Evolutionary conservation across 2,329 filamentous ascomycete species (phyloP), one percentile per base, ranked within the genome.

Genomic region (Juglanconis sp.): DNA sequence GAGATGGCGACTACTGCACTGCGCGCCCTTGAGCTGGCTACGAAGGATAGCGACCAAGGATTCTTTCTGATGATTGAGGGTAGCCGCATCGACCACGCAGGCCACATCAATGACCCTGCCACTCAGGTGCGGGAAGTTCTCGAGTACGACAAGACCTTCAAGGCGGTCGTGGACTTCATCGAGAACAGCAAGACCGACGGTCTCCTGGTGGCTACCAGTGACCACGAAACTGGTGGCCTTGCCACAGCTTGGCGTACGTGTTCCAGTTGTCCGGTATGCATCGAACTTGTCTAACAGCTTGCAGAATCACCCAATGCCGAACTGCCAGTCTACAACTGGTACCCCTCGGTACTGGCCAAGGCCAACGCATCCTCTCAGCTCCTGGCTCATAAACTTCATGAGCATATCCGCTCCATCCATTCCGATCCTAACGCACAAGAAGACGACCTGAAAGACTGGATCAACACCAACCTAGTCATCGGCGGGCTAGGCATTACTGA

Each of bases 11-110:
- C 83, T 66, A 91, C 91, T 15, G 94, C 95, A 1, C 79, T 99
- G 63, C 85, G 82, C 13, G 87, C 91, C 1, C 83, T 99, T 31
- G 89, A 89, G 64, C 86, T 87, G 61, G 95, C 93, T 0, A 97
- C 95, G 0, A 81, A 85, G 69, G 81, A 93, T 70, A 92, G 85
- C 64, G 92, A 98, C 47, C 87, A 96, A 74, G 95, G 95, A 4
- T 99, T 98, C 80, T 99, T 99, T 76, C 80, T 99, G 68, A 96
- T 99, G 94, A 96, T 99, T 63, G 95, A 99, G 75, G 95, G 93
- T 4, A 96, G 91, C 68, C 84, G 95, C 47, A 98, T 99, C 68
- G 95, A 99, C 70, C 95, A 99, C 72, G 94, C 95, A 4, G 95
- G 92, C 6, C 91, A 95, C 71, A 85, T 84, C 64, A 95, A 95